Evolutionary conservation across 1,139 yeast genomes (phyloP).

Genomic region (Magnusiomyces tetraspermus): DNA sequence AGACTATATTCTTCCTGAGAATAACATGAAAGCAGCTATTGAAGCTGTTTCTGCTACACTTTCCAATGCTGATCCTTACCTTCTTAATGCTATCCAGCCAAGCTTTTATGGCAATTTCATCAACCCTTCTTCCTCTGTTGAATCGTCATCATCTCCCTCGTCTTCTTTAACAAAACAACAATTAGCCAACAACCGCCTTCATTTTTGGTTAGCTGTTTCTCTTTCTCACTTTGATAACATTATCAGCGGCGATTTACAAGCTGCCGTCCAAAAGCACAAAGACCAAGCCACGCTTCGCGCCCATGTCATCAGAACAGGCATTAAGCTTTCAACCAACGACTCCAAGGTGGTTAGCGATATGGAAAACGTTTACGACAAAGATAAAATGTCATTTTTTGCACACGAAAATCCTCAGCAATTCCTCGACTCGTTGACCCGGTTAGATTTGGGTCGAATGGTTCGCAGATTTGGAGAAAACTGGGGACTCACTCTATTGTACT

Average conservation of each 20-base stretch:
- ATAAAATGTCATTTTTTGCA: background rate
- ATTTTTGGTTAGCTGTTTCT: constrained; percentile 14
- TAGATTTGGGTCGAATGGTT: constrained; percentile 53
- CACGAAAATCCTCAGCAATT: background rate
- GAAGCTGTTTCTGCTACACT: background rate
- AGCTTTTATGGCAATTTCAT: too few relatives aligned
- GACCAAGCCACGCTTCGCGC: constrained; percentile 25
- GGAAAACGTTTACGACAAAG: constrained; percentile 8
- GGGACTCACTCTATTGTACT: constrained; percentile 35
- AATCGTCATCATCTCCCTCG: too few relatives aligned
- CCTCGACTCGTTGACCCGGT: constrained; percentile 34
- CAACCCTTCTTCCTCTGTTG: too few relatives aligned
- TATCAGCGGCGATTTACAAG: constrained; percentile 15
- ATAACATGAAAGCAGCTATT: background rate
- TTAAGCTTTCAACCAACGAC: constrained; percentile 54
- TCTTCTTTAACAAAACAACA: background rate
- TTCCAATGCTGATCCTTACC: background rate
- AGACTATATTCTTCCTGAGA: background rate
- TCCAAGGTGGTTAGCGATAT: constrained; percentile 44
- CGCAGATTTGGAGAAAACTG: constrained; percentile 47
- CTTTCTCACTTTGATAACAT: constrained; percentile 42
- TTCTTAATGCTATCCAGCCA: background rate
- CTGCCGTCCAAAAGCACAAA: constrained; percentile 32
- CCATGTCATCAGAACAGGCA: constrained; percentile 52
- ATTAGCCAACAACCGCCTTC: constrained; percentile 1